Conservation (phyloP, 83 land plant genomes). For the Picea abies region DNA sequence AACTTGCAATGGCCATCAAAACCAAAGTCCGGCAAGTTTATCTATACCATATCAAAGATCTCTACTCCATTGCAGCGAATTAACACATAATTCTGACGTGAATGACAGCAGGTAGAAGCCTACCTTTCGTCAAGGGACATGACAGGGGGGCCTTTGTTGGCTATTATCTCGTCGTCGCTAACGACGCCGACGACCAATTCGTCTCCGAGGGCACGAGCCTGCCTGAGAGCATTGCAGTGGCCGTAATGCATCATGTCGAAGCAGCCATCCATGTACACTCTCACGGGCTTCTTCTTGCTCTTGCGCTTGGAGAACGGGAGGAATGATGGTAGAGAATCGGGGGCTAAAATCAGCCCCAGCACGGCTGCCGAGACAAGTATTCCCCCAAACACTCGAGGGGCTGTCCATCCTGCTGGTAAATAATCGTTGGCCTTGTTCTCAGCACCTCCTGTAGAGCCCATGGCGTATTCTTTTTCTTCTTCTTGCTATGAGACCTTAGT, state of each 20-base stretch:
- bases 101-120: too few relatives aligned
- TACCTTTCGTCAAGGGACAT: slow-evolving; percentile 88
- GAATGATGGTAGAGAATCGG: background rate
- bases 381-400: background rate
- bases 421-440: too few relatives aligned
- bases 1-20: too few relatives aligned
- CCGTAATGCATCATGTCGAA: slow-evolving; percentile 99
- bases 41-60: too few relatives aligned
- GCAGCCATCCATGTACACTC: slow-evolving; percentile 99
- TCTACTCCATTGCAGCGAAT: too few relatives aligned
- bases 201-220: slow-evolving; percentile 98
- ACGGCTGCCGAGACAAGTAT: slow-evolving; percentile 34
- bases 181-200: slow-evolving; percentile 94
- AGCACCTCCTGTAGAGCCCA: too few relatives aligned
- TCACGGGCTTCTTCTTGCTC: slow-evolving; percentile 69
- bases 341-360: slow-evolving; percentile 19
- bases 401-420: background rate
- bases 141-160: slow-evolving; percentile 96
- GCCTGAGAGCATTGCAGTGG: slow-evolving; percentile 95
- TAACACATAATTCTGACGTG: too few relatives aligned
- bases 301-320: background rate
- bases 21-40: too few relatives aligned
- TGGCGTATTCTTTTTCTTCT: too few relatives aligned
- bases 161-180: slow-evolving; percentile 89
- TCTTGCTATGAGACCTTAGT: too few relatives aligned